A percentile compares a stretch with the other conserved stretches of the same genome.
These are phyloP conservation scores for Calonectria honghensis DNA, from an alignment of 2,329 filamentous ascomycete genomes.

Conservation along the genomic window DNA sequence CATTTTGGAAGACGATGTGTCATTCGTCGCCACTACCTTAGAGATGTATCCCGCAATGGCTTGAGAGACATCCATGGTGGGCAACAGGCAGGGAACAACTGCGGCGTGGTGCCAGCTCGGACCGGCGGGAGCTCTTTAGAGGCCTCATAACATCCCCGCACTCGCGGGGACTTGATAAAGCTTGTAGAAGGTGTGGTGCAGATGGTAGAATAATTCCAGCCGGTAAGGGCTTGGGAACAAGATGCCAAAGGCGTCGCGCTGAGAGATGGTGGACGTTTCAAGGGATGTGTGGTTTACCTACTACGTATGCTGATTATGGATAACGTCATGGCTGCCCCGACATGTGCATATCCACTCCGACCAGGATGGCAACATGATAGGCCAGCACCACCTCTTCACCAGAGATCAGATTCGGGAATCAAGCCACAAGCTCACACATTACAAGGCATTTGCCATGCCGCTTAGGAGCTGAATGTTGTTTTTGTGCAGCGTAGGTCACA, in stretches of 20 bases:
- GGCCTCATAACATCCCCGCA: constrained; percentile 39
- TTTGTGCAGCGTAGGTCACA: constrained; percentile 1
- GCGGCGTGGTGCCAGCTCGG: constrained; percentile 5
- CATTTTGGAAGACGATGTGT: constrained; percentile 91
- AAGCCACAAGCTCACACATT: constrained; percentile 14
- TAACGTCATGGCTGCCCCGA: constrained; percentile 51
- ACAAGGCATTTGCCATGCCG: constrained; percentile 25
- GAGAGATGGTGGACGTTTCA: constrained; percentile 1
- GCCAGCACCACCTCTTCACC: constrained; percentile 7
- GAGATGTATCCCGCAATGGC: constrained; percentile 95
- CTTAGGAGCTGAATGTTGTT: constrained; percentile 6
- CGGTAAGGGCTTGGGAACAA: constrained; percentile 5
- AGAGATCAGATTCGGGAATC: constrained; percentile 9
- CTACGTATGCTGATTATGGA: constrained; percentile 43
- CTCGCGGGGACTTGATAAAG: constrained; percentile 18
- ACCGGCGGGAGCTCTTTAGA: constrained; percentile 5
- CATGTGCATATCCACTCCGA: constrained; percentile 46
- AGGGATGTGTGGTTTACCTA: constrained; percentile 40
- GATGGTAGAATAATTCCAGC: not conserved
- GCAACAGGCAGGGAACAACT: constrained; percentile 16
- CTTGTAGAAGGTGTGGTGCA: not conserved
- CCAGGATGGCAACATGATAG: constrained; percentile 19
- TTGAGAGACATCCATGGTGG: constrained; percentile 92
- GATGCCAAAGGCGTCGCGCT: constrained; percentile 22
- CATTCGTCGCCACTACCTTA: constrained; percentile 88